These are phyloP conservation scores for Uromyces viciae-fabae DNA, from an alignment of 1,284 basidiomycete genomes.

Conservation along the genomic window DNA sequence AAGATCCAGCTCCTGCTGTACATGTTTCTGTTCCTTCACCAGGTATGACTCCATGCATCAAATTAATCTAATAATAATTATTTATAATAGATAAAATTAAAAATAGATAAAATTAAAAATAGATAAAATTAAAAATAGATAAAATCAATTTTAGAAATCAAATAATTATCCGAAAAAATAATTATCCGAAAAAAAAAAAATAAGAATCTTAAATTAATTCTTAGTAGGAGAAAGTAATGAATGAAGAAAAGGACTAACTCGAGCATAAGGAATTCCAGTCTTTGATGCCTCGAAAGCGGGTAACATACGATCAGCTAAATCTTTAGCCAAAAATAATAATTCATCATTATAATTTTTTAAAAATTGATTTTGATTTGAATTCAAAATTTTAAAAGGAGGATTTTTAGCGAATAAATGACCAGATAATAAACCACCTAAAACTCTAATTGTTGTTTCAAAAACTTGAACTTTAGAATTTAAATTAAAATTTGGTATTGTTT, in stretches of 20 bases:
- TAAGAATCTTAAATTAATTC: neutral
- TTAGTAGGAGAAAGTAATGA: neutral
- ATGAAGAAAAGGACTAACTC: constrained; percentile 59
- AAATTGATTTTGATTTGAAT: constrained; percentile 43
- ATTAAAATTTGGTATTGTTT: constrained; percentile 71
- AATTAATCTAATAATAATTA: constrained; percentile 22
- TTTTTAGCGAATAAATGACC: constrained; percentile 37
- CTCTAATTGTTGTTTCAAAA: constrained; percentile 66
- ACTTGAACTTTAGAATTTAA: constrained; percentile 68
- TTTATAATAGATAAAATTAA: neutral
- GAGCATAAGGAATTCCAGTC: constrained; percentile 81
- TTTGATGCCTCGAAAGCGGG: constrained; percentile 77
- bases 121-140: neutral
- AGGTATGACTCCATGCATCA: constrained; percentile 61
- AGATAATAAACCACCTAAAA: constrained; percentile 69
- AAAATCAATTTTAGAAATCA: neutral
- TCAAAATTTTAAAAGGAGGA: no score
- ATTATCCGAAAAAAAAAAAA: neutral
- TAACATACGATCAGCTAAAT: constrained; percentile 75
- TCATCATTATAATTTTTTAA: constrained; percentile 60
- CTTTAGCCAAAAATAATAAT: constrained; percentile 71
- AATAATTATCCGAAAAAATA: no score
- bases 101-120: neutral
- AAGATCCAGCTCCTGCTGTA: constrained; percentile 79
- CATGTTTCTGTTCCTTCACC: constrained; percentile 75